Evolutionary conservation across 495 filamentous ascomycete species (phyloP).

Genomic region (Penicillium flavigenum): DNA sequence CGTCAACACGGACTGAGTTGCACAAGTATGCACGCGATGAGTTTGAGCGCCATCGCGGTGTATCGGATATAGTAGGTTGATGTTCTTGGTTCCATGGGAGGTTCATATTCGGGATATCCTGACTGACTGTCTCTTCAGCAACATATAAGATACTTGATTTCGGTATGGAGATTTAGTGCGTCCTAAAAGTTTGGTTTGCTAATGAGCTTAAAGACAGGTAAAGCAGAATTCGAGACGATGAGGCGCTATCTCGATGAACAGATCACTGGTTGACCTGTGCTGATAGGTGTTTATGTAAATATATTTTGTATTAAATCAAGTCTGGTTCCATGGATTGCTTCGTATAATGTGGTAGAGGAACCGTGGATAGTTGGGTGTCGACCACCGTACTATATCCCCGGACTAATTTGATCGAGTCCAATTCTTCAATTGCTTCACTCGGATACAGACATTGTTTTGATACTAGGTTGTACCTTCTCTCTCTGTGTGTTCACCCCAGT

Average conservation of each 20-base stretch:
- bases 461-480: too few relatives aligned
- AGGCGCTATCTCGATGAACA: slow-evolving; percentile 54
- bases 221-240: slow-evolving; percentile 62
- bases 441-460: too few relatives aligned
- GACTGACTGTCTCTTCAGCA: slow-evolving; percentile 28
- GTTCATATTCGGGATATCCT: neutral
- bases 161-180: slow-evolving; percentile 30
- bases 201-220: slow-evolving; percentile 44
- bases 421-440: too few relatives aligned
- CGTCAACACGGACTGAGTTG: slow-evolving; percentile 61
- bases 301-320: neutral
- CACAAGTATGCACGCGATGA: slow-evolving; percentile 69
- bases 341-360: too few relatives aligned
- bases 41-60: slow-evolving; percentile 68
- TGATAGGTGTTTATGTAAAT: slow-evolving; percentile 1
- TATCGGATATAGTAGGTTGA: slow-evolving; percentile 65
- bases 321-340: neutral
- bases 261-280: slow-evolving; percentile 24
- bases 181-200: slow-evolving; percentile 7
- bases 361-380: too few relatives aligned
- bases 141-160: slow-evolving; percentile 62
- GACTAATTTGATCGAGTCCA: too few relatives aligned
- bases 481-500: too few relatives aligned
- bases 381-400: too few relatives aligned
- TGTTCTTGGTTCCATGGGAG: neutral